Evolutionary conservation across 2,329 filamentous ascomycete species (phyloP).

Genomic region (Lachnellula occidentalis): DNA sequence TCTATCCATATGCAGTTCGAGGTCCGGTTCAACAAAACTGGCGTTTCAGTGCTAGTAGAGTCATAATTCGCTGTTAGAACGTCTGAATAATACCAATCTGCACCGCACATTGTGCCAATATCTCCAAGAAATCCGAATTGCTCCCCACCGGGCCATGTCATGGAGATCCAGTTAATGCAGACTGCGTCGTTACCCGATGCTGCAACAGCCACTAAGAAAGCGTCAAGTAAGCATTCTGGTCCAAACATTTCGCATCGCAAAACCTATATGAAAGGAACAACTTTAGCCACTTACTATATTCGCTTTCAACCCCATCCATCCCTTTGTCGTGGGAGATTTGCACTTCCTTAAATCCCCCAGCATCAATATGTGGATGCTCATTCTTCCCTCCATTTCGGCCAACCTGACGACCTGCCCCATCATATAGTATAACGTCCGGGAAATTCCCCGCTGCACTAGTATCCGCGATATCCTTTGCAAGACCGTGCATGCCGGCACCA

Average conservation of each 20-base stretch:
- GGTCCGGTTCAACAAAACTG: not conserved
- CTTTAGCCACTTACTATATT: not conserved
- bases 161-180: not conserved
- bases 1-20: conserved; percentile 1
- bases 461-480: not conserved
- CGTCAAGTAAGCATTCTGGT: no score
- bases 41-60: not conserved
- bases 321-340: not conserved
- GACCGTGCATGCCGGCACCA: not conserved
- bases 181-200: not conserved
- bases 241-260: no score
- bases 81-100: not conserved
- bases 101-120: not conserved
- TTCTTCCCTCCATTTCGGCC: not conserved
- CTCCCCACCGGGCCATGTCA: not conserved
- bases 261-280: no score
- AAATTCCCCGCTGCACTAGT: not conserved
- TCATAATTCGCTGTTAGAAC: not conserved
- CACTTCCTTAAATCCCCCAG: not conserved
- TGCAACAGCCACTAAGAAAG: not conserved
- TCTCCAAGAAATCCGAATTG: not conserved
- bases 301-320: not conserved
- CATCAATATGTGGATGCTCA: not conserved
- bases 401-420: not conserved
- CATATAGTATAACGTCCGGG: not conserved